phyloP scores from a whole-genome alignment of 2,329 filamentous ascomycete species.

The Neobulgaria alba region DNA sequence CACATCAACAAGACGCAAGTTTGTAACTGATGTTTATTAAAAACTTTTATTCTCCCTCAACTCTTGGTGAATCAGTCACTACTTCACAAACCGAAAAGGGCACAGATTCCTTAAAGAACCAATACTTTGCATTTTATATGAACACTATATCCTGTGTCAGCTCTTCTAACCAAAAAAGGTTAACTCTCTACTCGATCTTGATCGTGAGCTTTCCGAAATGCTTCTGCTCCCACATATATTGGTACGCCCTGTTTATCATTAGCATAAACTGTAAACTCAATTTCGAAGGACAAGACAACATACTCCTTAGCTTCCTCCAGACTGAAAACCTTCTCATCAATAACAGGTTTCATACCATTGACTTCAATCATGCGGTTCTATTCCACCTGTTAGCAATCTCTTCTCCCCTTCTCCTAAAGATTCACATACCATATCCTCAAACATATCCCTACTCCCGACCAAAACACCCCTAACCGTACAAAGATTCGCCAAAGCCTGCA shows the following conservation, averaged over 20 bases:
- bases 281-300: slow-evolving; percentile 7
- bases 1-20: too few relatives aligned
- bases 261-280: not conserved
- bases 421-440: slow-evolving; percentile 41
- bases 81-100: too few relatives aligned
- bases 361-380: slow-evolving; percentile 35
- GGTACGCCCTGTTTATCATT: slow-evolving; percentile 32
- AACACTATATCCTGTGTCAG: too few relatives aligned
- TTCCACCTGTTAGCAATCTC: not conserved
- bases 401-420: too few relatives aligned
- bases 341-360: slow-evolving; percentile 36
- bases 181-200: slow-evolving; percentile 25
- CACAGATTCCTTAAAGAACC: too few relatives aligned
- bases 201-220: slow-evolving; percentile 42
- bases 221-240: slow-evolving; percentile 43
- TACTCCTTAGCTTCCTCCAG: slow-evolving; percentile 37
- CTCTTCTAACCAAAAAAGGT: too few relatives aligned
- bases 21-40: too few relatives aligned
- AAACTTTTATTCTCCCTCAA: too few relatives aligned
- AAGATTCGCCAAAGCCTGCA: slow-evolving; percentile 27
- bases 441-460: slow-evolving; percentile 37
- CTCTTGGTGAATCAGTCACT: too few relatives aligned
- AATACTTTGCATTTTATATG: too few relatives aligned
- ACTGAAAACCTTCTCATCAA: slow-evolving; percentile 38
- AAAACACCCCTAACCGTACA: slow-evolving; percentile 39